Conservation (phyloP, 306 rosid genomes). For the Carpinus fangiana region DNA sequence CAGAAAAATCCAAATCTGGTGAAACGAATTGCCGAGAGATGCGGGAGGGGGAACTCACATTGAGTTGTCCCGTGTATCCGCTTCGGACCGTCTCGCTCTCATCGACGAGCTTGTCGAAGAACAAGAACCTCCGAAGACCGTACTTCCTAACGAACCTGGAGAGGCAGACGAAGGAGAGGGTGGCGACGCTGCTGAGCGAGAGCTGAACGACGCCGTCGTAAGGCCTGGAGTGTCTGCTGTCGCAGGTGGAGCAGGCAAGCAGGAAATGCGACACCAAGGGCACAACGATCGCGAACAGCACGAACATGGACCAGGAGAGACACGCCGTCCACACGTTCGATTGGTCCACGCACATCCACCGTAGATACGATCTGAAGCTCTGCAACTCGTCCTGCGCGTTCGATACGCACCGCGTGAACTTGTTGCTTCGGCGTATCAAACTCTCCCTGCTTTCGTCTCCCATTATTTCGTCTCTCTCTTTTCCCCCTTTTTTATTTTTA, state of each 20-base stretch:
- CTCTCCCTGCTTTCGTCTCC: constrained; percentile 30
- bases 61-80: constrained; percentile 66
- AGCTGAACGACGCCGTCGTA: constrained; percentile 71
- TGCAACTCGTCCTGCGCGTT: constrained; percentile 67
- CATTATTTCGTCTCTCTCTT: constrained; percentile 2
- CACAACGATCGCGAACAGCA: constrained; percentile 54
- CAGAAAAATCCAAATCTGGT: no score
- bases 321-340: constrained; percentile 53
- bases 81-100: constrained; percentile 73
- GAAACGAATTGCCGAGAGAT: background rate
- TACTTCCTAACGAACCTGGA: constrained; percentile 55
- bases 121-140: constrained; percentile 72
- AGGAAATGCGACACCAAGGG: constrained; percentile 69
- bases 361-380: constrained; percentile 70
- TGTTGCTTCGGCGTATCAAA: constrained; percentile 24
- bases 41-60: constrained; percentile 46
- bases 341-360: constrained; percentile 96
- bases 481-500: background rate
- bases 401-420: constrained; percentile 45
- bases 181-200: constrained; percentile 60
- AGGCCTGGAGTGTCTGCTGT: constrained; percentile 60
- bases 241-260: constrained; percentile 65
- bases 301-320: constrained; percentile 69
- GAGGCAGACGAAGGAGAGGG: constrained; percentile 71
- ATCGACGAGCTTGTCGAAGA: constrained; percentile 76